phyloP scores from a whole-genome alignment of 78 protist genomes.

The Parvularia atlantis region DNA sequence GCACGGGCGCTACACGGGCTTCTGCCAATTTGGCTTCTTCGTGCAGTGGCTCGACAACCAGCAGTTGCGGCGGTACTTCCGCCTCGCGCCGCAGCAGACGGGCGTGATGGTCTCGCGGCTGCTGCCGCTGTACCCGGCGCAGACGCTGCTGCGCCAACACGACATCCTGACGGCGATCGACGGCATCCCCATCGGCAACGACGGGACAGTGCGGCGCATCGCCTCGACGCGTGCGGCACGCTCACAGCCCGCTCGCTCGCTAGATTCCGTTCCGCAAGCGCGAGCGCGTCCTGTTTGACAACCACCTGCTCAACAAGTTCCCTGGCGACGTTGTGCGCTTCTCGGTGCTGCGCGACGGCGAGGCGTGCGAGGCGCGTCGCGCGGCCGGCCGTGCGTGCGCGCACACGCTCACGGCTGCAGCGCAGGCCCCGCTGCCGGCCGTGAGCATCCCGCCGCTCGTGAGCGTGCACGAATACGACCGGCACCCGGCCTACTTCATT shows the following conservation, averaged over 20 bases:
- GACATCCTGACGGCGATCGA: conserved; percentile 38
- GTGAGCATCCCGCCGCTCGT: conserved; percentile 2
- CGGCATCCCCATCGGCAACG: conserved; percentile 27
- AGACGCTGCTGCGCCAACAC: neutral
- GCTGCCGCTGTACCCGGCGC: conserved; percentile 9
- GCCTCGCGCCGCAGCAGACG: neutral
- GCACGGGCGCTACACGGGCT: conserved; percentile 1
- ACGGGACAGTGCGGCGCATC: conserved; percentile 36
- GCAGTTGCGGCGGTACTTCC: conserved; percentile 11
- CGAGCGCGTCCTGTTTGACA: conserved; percentile 4
- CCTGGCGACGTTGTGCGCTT: neutral
- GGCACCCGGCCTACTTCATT: conserved; percentile 14
- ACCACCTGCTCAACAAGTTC: conserved; percentile 1
- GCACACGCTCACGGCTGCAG: neutral
- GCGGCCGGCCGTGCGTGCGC: neutral
- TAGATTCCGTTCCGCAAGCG: no score
- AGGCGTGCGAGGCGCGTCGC: neutral
- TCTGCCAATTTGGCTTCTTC: conserved; percentile 11
- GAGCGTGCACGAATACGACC: conserved; percentile 3
- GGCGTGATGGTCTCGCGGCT: conserved; percentile 22
- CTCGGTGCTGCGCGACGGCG: conserved; percentile 5
- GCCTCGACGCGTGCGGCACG: no score
- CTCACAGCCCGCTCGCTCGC: no score
- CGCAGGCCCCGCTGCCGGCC: neutral
- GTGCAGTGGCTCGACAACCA: conserved; percentile 19